Percentiles rank a stretch among this genome's conserved stretches.
phyloP scores from a whole-genome alignment of 2,329 filamentous ascomycete genomes.

The Monosporascus sp. region DNA sequence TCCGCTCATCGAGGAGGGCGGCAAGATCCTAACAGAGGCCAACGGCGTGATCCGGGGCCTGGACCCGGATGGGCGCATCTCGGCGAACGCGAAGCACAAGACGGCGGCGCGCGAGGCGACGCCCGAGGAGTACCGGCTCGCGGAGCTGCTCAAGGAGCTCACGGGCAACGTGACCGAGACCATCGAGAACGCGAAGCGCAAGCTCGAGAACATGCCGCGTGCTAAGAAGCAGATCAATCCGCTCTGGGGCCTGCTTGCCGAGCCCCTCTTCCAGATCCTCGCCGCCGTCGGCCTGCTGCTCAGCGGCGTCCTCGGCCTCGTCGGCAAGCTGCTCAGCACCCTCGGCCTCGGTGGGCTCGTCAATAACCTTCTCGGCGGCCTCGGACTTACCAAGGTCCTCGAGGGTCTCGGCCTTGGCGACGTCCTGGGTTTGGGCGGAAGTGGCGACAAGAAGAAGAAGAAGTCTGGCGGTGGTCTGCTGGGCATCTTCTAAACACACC shows the following conservation, averaged over 20 bases:
- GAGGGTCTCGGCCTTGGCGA: conserved; percentile 63
- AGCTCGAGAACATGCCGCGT: conserved; percentile 85
- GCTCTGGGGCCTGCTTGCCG: conserved; percentile 74
- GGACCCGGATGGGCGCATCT: conserved; percentile 83
- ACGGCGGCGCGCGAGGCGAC: conserved; percentile 68
- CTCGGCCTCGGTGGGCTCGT: conserved; percentile 79
- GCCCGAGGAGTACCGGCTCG: conserved; percentile 78
- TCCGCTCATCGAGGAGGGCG: conserved; percentile 82
- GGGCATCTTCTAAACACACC: conserved; percentile 9
- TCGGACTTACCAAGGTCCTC: conserved; percentile 72
- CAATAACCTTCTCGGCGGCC: conserved; percentile 69
- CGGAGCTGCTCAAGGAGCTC: conserved; percentile 80
- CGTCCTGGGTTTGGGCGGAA: conserved; percentile 34
- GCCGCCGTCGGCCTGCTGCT: conserved; percentile 81
- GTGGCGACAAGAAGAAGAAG: conserved; percentile 38
- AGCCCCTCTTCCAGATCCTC: conserved; percentile 89
- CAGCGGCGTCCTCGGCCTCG: conserved; percentile 76
- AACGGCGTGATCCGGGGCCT: conserved; percentile 83
- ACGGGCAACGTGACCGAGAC: conserved; percentile 75
- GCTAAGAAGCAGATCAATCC: conserved; percentile 94
- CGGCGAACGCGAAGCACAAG: conserved; percentile 79
- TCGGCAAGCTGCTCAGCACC: conserved; percentile 73
- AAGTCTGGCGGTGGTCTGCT: conserved; percentile 18
- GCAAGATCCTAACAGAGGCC: conserved; percentile 75
- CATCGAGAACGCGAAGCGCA: conserved; percentile 83